Conservation (phyloP, 495 filamentous ascomycete species). For the Penicillium lagena region DNA sequence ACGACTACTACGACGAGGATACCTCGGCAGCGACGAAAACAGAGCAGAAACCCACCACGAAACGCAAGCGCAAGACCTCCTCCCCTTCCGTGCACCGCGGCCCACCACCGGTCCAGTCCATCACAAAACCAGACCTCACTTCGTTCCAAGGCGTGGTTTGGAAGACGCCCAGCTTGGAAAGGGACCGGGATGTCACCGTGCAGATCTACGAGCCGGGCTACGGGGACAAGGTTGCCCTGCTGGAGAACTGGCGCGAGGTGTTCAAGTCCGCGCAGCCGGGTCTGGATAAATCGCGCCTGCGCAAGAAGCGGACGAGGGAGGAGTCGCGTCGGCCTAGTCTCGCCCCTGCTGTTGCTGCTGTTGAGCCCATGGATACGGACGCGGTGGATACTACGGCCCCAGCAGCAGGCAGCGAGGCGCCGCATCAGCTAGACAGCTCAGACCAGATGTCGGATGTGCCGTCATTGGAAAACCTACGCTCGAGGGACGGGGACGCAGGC, state of each 20-base stretch:
- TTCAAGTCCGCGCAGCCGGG: slow-evolving; percentile 34
- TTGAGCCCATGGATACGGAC: no score
- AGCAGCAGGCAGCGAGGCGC: no score
- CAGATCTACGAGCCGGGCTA: slow-evolving; percentile 32
- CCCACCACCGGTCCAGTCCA: slow-evolving; percentile 1
- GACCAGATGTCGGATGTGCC: slow-evolving; percentile 14
- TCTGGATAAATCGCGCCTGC: slow-evolving; percentile 19
- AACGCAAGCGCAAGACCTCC: slow-evolving; percentile 1
- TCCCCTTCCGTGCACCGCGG: neutral
- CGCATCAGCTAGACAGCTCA: slow-evolving; percentile 3
- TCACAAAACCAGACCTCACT: slow-evolving; percentile 11
- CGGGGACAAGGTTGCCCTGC: slow-evolving; percentile 36
- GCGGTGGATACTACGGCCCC: no score
- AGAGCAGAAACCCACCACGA: no score
- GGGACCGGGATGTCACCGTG: slow-evolving; percentile 18
- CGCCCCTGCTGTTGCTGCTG: no score
- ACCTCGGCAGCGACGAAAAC: slow-evolving; percentile 7
- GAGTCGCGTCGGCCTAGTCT: neutral
- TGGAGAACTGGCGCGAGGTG: slow-evolving; percentile 47
- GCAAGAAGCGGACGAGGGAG: slow-evolving; percentile 5
- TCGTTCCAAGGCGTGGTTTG: slow-evolving; percentile 38
- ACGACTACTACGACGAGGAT: slow-evolving; percentile 47
- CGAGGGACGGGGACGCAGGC: slow-evolving; percentile 8
- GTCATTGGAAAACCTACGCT: slow-evolving; percentile 4
- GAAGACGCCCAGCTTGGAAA: slow-evolving; percentile 20